Evolutionary conservation across 163 green algal species (phyloP).

Genomic region (Scenedesmus sp.): DNA sequence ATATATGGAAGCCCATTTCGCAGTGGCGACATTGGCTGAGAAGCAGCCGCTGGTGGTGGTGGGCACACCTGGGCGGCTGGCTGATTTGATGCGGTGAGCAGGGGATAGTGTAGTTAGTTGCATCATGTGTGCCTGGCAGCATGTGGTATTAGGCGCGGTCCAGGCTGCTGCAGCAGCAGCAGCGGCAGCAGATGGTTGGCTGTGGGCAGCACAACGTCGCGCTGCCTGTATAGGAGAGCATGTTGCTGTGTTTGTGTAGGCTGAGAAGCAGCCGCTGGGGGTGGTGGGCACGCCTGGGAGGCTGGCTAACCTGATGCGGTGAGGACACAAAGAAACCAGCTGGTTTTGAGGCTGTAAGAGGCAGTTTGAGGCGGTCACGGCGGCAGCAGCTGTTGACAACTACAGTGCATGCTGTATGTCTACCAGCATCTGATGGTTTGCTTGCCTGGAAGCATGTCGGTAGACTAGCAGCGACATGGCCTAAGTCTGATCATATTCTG

Average conservation of each 20-base stretch:
- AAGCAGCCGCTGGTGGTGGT: neutral
- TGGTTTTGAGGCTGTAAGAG: no score
- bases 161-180: no score
- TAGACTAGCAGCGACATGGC: neutral
- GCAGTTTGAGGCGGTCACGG: neutral
- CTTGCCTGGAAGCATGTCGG: no score
- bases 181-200: no score
- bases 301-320: constrained; percentile 51
- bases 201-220: no score
- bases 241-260: neutral
- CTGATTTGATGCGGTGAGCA: constrained; percentile 44
- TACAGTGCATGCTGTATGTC: neutral
- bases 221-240: no score
- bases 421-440: no score
- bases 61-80: neutral
- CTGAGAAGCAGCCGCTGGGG: constrained; percentile 84
- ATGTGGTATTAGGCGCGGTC: constrained; percentile 30
- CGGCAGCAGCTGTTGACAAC: neutral
- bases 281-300: constrained; percentile 96
- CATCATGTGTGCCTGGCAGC: constrained; percentile 79
- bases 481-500: neutral
- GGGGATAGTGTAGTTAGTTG: constrained; percentile 59
- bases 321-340: no score
- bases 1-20: no score
- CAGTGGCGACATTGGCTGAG: no score